phyloP scores from a whole-genome alignment of 2,329 filamentous ascomycete species.

The Ophiostoma populinum region DNA sequence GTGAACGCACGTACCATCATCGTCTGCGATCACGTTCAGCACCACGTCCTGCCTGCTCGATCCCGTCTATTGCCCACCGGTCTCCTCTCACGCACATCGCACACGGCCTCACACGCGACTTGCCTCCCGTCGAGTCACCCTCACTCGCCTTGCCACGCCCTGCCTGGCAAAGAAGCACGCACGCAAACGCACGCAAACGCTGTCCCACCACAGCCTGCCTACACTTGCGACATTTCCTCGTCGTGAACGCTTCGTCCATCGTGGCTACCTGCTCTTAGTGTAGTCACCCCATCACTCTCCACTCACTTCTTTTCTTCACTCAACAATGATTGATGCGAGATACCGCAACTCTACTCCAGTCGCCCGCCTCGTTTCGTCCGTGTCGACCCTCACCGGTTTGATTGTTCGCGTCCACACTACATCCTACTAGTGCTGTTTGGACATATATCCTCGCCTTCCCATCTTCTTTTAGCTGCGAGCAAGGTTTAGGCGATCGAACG shows the following conservation, averaged over 20 bases:
- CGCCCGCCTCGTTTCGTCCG: slow-evolving; percentile 42
- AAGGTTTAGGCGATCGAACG: slow-evolving; percentile 5
- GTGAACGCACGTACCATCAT: slow-evolving; percentile 9
- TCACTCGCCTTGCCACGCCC: too few relatives aligned
- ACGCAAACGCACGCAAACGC: too few relatives aligned
- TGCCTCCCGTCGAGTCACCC: too few relatives aligned
- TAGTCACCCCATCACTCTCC: neutral
- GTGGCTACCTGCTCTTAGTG: neutral
- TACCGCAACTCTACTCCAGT: slow-evolving; percentile 37
- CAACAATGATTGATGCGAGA: slow-evolving; percentile 42
- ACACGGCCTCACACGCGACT: too few relatives aligned
- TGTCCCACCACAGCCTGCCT: too few relatives aligned
- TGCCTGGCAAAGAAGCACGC: too few relatives aligned
- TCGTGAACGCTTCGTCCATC: neutral
- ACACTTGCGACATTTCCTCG: too few relatives aligned
- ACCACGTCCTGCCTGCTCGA: slow-evolving; percentile 5
- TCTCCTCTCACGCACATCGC: slow-evolving; percentile 7
- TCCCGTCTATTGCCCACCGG: slow-evolving; percentile 8
- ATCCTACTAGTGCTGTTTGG: too few relatives aligned
- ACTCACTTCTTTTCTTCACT: slow-evolving; percentile 12
- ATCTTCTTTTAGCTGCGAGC: slow-evolving; percentile 15
- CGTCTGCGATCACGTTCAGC: slow-evolving; percentile 8
- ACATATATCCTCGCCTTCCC: slow-evolving; percentile 3
- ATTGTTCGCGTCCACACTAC: slow-evolving; percentile 27
- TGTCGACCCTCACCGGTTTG: slow-evolving; percentile 28